Conservation (phyloP, 352 stramenopile species). For the Phytopythium chamaehyphon region DNA sequence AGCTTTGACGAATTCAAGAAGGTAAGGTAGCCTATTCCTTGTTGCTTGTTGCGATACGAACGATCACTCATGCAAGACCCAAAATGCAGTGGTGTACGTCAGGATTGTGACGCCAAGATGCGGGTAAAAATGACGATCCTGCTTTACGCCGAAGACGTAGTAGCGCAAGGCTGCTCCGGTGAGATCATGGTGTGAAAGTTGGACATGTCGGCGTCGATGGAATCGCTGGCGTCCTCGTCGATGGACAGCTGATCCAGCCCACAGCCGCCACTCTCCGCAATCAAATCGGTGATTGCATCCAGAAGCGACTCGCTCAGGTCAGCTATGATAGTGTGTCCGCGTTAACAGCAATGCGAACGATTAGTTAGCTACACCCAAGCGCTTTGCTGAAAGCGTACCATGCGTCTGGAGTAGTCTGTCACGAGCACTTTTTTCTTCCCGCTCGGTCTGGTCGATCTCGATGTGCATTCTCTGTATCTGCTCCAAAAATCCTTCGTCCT, state of each 20-base stretch:
- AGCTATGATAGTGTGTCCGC: conserved; percentile 12
- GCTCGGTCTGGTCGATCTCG: neutral
- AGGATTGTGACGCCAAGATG: conserved; percentile 17
- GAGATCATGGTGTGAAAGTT: neutral
- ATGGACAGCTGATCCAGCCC: conserved; percentile 31
- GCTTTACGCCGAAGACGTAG: conserved; percentile 5
- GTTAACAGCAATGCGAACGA: conserved; percentile 2
- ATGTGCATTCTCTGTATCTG: conserved; percentile 1
- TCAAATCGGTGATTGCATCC: conserved; percentile 34
- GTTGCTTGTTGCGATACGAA: neutral
- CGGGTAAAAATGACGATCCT: conserved; percentile 17
- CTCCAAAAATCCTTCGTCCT: conserved; percentile 4
- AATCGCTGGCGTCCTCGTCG: conserved; percentile 20
- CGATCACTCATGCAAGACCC: conserved; percentile 10
- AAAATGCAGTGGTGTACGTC: conserved; percentile 35
- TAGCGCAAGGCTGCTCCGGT: neutral
- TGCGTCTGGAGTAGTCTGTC: conserved; percentile 32
- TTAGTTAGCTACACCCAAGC: neutral
- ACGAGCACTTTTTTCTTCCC: conserved; percentile 20
- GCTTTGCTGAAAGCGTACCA: conserved; percentile 11
- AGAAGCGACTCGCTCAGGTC: conserved; percentile 38
- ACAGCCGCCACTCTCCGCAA: conserved; percentile 37
- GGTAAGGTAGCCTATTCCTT: conserved; percentile 28
- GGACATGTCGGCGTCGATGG: conserved; percentile 15
- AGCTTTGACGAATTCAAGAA: conserved; percentile 90